phyloP scores from a whole-genome alignment of 352 stramenopile species.

The Peronospora farinosa region DNA sequence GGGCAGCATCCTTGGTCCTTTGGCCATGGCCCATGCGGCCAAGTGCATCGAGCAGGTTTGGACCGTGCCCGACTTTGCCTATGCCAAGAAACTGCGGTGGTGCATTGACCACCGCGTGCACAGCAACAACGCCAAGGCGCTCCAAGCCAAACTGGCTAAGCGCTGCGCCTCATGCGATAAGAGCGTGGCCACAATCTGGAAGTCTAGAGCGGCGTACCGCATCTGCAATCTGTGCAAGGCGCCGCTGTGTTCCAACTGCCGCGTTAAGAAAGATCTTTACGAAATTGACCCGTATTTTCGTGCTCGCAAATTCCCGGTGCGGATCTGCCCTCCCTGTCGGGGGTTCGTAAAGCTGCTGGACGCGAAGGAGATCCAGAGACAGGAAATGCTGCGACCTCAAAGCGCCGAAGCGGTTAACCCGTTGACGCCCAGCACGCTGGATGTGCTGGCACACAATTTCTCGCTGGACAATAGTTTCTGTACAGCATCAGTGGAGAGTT shows the following conservation, averaged over 20 bases:
- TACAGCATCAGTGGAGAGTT: constrained; percentile 24
- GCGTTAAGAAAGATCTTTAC: constrained; percentile 20
- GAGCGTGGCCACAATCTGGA: constrained; percentile 16
- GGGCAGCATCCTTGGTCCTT: constrained; percentile 22
- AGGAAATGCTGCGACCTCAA: constrained; percentile 23
- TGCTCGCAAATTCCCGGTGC: constrained; percentile 21
- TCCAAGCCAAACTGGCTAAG: constrained; percentile 23
- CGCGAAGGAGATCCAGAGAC: constrained; percentile 25
- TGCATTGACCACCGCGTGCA: constrained; percentile 29
- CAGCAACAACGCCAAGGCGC: constrained; percentile 20
- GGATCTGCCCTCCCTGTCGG: constrained; percentile 24
- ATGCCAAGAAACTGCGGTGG: constrained; percentile 33
- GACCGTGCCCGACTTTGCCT: constrained; percentile 28
- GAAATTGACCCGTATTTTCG: constrained; percentile 27
- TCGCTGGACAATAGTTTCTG: constrained; percentile 33
- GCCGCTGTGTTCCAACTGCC: constrained; percentile 29
- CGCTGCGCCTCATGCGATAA: constrained; percentile 19
- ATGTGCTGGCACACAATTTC: constrained; percentile 25
- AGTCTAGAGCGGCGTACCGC: constrained; percentile 7
- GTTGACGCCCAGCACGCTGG: constrained; percentile 26
- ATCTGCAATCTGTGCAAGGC: constrained; percentile 27
- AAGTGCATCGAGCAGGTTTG: constrained; percentile 34
- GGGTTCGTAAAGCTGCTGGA: constrained; percentile 26
- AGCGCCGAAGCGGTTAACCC: constrained; percentile 17
- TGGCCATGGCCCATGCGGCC: constrained; percentile 30